Evolutionary conservation across 805 yeast species (phyloP).

Genomic region (Barnettozyma sucrosica): DNA sequence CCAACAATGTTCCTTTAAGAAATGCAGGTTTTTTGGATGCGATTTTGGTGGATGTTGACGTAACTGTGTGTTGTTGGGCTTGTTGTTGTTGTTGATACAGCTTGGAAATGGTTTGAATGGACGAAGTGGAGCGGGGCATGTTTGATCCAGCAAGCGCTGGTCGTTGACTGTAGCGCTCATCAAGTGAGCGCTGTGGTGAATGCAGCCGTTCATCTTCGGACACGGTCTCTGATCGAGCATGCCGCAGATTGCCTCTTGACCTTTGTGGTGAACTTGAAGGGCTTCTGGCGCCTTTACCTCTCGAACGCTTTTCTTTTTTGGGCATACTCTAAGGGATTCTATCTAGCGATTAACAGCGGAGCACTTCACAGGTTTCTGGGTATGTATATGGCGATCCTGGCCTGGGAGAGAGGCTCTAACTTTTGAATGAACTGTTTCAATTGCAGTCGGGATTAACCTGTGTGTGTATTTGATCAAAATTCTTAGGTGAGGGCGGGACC

Average conservation of each 20-base stretch:
- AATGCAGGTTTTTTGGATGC: conserved; percentile 6
- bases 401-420: too few species aligned
- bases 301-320: not conserved
- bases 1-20: conserved; percentile 5
- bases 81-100: conserved; percentile 16
- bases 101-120: conserved; percentile 24
- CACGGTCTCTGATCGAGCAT: not conserved
- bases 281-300: not conserved
- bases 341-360: not conserved
- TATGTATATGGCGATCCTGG: too few species aligned
- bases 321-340: not conserved
- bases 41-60: conserved; percentile 9
- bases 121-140: conserved; percentile 18
- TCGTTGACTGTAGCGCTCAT: not conserved
- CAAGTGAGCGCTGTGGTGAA: not conserved
- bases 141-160: not conserved
- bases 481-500: not conserved
- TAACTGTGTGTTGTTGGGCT: conserved; percentile 10
- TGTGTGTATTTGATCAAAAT: not conserved
- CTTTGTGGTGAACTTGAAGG: not conserved
- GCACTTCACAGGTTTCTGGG: not conserved
- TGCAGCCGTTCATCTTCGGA: not conserved
- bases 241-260: not conserved
- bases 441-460: not conserved
- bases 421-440: not conserved